Conservation (phyloP, 78 protist species). For the Dictyostelium purpureum region DNA sequence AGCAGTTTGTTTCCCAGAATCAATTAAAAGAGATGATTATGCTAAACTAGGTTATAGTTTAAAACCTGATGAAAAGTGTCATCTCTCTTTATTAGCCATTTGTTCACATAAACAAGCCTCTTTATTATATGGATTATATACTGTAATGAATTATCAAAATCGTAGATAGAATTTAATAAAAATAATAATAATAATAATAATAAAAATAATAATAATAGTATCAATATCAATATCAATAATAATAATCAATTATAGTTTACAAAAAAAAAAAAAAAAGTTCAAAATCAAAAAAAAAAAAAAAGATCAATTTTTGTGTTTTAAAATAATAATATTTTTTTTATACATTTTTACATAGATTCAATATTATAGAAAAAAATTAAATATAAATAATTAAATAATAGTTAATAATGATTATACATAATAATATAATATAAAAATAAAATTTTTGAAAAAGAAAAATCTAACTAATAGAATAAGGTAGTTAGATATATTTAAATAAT, state of each 20-base stretch:
- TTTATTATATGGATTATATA: constrained; percentile 71
- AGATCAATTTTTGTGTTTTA: too few species aligned
- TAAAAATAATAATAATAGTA: background rate
- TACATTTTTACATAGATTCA: too few species aligned
- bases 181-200: background rate
- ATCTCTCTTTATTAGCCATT: constrained; percentile 76
- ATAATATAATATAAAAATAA: background rate
- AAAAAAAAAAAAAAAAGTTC: background rate
- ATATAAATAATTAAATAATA: background rate
- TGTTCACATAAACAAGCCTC: constrained; percentile 82
- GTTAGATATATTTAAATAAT: background rate
- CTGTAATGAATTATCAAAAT: constrained; percentile 78
- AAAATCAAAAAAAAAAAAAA: background rate
- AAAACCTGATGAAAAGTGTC: constrained; percentile 82
- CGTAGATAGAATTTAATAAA: constrained; percentile 37
- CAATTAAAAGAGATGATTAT: constrained; percentile 73
- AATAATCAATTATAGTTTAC: background rate
- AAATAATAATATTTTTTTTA: too few species aligned
- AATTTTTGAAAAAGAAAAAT: background rate
- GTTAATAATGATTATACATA: background rate
- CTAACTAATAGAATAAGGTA: background rate
- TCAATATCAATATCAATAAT: too few species aligned
- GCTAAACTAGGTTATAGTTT: constrained; percentile 70
- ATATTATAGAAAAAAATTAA: background rate
- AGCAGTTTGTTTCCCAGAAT: constrained; percentile 83